phyloP scores from a whole-genome alignment of 306 rosid species.

The Senna tora region DNA sequence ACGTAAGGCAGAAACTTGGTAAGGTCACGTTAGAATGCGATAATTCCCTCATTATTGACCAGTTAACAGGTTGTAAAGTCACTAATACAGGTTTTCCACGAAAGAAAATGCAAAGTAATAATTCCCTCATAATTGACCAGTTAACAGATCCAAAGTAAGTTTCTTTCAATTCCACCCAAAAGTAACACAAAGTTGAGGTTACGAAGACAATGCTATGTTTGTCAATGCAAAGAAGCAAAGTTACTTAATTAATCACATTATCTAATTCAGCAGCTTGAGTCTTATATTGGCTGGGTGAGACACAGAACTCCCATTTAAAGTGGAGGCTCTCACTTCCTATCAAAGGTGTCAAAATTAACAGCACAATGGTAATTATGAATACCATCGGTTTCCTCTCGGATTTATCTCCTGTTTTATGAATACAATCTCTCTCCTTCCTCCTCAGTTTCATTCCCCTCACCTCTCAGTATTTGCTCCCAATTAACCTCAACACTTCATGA shows the following conservation, averaged over 20 bases:
- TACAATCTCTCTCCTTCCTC: neutral
- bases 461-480: slow-evolving; percentile 1
- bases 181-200: neutral
- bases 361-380: neutral
- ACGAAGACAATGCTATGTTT: neutral
- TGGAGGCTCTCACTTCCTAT: neutral
- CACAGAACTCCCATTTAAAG: slow-evolving; percentile 1
- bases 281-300: neutral
- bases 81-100: no score
- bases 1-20: neutral
- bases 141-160: neutral
- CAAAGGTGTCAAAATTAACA: neutral
- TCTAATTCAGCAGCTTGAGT: neutral
- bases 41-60: neutral
- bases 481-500: neutral
- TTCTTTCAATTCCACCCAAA: neutral
- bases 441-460: slow-evolving; percentile 17
- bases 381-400: neutral
- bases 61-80: no score
- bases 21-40: neutral
- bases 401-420: neutral
- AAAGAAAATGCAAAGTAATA: no score
- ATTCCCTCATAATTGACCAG: neutral
- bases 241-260: neutral
- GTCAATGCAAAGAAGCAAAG: neutral